Evolutionary conservation across 345 rosid genomes (phyloP).

Genomic region (Kandelia obovata): DNA sequence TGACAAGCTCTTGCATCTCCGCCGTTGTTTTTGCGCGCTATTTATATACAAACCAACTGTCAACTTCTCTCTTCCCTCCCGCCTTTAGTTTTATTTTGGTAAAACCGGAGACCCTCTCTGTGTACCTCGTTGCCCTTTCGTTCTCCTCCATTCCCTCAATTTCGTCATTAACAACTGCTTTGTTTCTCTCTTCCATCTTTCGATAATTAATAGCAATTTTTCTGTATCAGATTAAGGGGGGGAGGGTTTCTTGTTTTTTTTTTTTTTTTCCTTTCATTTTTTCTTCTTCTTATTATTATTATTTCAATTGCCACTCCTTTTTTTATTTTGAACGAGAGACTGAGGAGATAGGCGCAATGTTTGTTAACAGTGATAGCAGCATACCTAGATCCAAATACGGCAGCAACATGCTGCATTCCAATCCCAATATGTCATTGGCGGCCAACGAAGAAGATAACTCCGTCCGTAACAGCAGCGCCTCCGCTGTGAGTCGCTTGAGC

Average conservation of each 20-base stretch:
- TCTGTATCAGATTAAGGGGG: too few species aligned
- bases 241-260: too few species aligned
- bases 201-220: too few species aligned
- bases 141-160: not conserved
- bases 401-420: constrained; percentile 34
- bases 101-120: not conserved
- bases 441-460: constrained; percentile 41
- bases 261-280: too few species aligned
- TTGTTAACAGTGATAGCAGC: constrained; percentile 6
- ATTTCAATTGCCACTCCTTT: not conserved
- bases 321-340: not conserved
- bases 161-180: not conserved
- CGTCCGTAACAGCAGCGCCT: constrained; percentile 71
- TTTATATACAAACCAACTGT: constrained; percentile 6
- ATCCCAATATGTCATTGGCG: constrained; percentile 43
- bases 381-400: constrained; percentile 30
- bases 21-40: constrained; percentile 18
- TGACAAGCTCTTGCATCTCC: not conserved
- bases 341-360: constrained; percentile 9
- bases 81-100: constrained; percentile 21
- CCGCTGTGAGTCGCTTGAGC: constrained; percentile 63
- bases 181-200: too few species aligned
- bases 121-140: not conserved
- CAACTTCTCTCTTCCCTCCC: constrained; percentile 13
- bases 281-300: not conserved